phyloP scores from a whole-genome alignment of 257 asterid species.

The Henckelia pumila region DNA sequence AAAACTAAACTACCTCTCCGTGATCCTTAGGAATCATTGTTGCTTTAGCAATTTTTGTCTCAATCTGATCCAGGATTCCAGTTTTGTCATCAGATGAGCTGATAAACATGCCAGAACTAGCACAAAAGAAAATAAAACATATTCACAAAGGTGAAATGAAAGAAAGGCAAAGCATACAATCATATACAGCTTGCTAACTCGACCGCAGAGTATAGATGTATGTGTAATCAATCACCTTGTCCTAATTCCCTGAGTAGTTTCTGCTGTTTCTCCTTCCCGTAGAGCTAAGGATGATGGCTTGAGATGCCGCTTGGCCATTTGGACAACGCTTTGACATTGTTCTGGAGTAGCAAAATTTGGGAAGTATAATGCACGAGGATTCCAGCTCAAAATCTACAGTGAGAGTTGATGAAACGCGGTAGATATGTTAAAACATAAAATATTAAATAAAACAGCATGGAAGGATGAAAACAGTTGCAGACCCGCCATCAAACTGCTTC shows the following conservation, averaged over 20 bases:
- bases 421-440: neutral
- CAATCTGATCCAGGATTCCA: conserved; percentile 51
- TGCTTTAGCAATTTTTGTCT: conserved; percentile 70
- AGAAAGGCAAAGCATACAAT: neutral
- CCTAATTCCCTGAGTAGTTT: conserved; percentile 69
- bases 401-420: neutral
- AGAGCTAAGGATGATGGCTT: conserved; percentile 71
- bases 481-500: neutral
- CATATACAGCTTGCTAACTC: neutral
- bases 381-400: conserved; percentile 78
- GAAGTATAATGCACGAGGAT: conserved; percentile 73
- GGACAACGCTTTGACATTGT: conserved; percentile 62
- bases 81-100: conserved; percentile 70
- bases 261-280: conserved; percentile 77
- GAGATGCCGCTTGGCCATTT: conserved; percentile 52
- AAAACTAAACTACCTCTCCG: conserved; percentile 59
- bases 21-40: conserved; percentile 69
- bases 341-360: conserved; percentile 73
- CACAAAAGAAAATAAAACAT: conserved; percentile 6
- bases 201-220: neutral
- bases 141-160: neutral
- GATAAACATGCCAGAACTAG: conserved; percentile 74
- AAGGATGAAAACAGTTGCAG: neutral
- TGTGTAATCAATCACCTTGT: conserved; percentile 55
- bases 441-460: too few relatives aligned